Conservation (phyloP, 2,329 filamentous ascomycete genomes). For the Fusarium liriodendri region DNA sequence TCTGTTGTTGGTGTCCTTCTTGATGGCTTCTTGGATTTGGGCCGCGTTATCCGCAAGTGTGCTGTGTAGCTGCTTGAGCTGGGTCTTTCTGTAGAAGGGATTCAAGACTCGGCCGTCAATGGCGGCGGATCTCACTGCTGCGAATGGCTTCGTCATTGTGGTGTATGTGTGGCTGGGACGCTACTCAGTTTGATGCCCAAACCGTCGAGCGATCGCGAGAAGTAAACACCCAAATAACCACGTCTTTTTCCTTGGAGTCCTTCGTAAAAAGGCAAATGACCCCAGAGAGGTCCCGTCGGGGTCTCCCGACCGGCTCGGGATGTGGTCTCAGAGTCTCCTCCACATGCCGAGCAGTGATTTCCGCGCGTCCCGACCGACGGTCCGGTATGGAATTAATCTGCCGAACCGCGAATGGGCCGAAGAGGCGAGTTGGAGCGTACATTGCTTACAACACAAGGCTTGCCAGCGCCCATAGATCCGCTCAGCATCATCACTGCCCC, state of each 20-base stretch:
- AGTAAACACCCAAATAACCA: neutral
- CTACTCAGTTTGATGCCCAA: neutral
- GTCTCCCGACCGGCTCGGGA: slow-evolving; percentile 19
- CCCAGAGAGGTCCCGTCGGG: neutral
- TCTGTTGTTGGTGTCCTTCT: slow-evolving; percentile 27
- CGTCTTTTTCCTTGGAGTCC: neutral
- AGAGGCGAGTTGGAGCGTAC: neutral
- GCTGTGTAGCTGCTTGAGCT: slow-evolving; percentile 27
- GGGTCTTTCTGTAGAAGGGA: slow-evolving; percentile 35
- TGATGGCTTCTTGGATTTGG: slow-evolving; percentile 33
- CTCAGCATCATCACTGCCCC: neutral
- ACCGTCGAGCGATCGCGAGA: neutral
- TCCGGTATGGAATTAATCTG: neutral
- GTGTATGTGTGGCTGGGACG: neutral
- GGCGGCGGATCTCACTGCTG: slow-evolving; percentile 30
- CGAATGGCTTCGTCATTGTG: slow-evolving; percentile 33
- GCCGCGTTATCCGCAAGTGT: slow-evolving; percentile 14
- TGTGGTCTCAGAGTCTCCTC: neutral
- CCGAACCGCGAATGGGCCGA: neutral
- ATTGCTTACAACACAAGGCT: neutral
- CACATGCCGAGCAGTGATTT: slow-evolving; percentile 21
- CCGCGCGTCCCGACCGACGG: neutral
- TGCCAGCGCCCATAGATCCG: neutral
- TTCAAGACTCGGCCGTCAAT: slow-evolving; percentile 35
- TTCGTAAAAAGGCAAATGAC: neutral